These are phyloP conservation scores for Sporothrix brasiliensis DNA, from an alignment of 2,329 filamentous ascomycete species.

Conservation along the genomic window DNA sequence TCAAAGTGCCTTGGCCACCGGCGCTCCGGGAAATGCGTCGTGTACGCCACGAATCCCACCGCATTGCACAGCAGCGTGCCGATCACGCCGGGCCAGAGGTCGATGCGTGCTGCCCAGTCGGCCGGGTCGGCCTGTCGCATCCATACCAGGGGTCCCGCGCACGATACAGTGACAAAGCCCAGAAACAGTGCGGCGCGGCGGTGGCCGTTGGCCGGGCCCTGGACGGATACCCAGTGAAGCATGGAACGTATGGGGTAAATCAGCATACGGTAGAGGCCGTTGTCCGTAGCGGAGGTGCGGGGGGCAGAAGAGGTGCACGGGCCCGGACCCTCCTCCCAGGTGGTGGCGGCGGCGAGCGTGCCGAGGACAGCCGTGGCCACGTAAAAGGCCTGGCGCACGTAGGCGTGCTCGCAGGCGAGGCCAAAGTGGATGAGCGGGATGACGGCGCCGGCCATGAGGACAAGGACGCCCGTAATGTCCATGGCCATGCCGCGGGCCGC, in stretches of 20 bases:
- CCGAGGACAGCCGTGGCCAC: constrained; percentile 44
- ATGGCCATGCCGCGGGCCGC: constrained; percentile 58
- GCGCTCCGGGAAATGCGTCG: constrained; percentile 49
- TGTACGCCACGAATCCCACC: constrained; percentile 47
- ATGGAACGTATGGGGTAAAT: no score
- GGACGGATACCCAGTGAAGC: constrained; percentile 38
- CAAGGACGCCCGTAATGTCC: constrained; percentile 64
- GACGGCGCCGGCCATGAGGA: constrained; percentile 64
- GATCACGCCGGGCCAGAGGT: constrained; percentile 45
- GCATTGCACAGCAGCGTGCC: constrained; percentile 46
- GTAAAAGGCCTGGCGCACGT: constrained; percentile 46
- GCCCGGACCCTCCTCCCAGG: background rate
- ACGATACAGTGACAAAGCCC: constrained; percentile 46
- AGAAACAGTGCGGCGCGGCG: constrained; percentile 48
- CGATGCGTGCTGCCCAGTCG: constrained; percentile 46
- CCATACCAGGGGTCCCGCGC: constrained; percentile 48
- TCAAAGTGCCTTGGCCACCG: constrained; percentile 51
- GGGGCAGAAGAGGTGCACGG: no score
- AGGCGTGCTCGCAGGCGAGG: constrained; percentile 46
- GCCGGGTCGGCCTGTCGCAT: constrained; percentile 42
- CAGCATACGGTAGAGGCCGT: no score
- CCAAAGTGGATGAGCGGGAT: constrained; percentile 62
- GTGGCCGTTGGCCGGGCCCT: constrained; percentile 45
- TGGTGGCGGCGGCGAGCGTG: constrained; percentile 42
- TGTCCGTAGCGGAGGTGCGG: no score